Evolutionary conservation across 2,329 filamentous ascomycete genomes (phyloP).

Genomic region (Zymoseptoria pseudotritici): DNA sequence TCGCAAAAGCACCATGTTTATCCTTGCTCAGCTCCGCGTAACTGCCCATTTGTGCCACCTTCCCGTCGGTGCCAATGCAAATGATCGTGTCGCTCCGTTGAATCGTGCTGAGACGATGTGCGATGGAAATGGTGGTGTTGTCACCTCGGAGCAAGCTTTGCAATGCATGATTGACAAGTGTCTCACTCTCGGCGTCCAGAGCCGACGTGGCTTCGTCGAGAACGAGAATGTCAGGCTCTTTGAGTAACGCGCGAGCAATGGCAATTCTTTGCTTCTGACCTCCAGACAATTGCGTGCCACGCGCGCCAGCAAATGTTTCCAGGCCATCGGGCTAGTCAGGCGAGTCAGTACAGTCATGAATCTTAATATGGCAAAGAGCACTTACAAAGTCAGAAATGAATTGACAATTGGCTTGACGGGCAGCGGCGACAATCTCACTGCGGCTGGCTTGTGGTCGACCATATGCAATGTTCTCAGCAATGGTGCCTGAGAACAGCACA

Average conservation of each 20-base stretch:
- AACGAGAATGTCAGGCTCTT: slow-evolving; percentile 93
- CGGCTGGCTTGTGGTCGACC: slow-evolving; percentile 72
- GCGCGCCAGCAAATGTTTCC: slow-evolving; percentile 85
- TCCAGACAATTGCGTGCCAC: slow-evolving; percentile 87
- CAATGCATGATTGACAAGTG: slow-evolving; percentile 86
- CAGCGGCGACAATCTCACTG: slow-evolving; percentile 76
- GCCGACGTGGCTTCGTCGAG: slow-evolving; percentile 93
- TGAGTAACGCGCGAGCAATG: slow-evolving; percentile 88
- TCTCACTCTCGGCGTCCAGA: slow-evolving; percentile 92
- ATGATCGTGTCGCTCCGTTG: slow-evolving; percentile 93
- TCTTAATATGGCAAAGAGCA: slow-evolving; percentile 11
- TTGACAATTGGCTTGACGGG: slow-evolving; percentile 85
- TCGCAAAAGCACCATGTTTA: slow-evolving; percentile 76
- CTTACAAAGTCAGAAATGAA: slow-evolving; percentile 88
- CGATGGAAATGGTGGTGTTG: slow-evolving; percentile 96
- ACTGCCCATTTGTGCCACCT: slow-evolving; percentile 82
- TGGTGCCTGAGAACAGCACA: slow-evolving; percentile 78
- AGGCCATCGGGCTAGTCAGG: slow-evolving; percentile 67
- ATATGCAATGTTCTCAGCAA: slow-evolving; percentile 87
- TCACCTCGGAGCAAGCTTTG: slow-evolving; percentile 71
- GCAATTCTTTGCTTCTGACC: slow-evolving; percentile 98
- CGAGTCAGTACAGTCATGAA: slow-evolving; percentile 1
- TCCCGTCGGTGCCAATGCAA: slow-evolving; percentile 77
- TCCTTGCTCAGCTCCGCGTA: slow-evolving; percentile 69
- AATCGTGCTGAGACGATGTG: slow-evolving; percentile 91